Evolutionary conservation across 768 basidiomycete genomes (phyloP).

Genomic region (Paxillus rubicundulus): DNA sequence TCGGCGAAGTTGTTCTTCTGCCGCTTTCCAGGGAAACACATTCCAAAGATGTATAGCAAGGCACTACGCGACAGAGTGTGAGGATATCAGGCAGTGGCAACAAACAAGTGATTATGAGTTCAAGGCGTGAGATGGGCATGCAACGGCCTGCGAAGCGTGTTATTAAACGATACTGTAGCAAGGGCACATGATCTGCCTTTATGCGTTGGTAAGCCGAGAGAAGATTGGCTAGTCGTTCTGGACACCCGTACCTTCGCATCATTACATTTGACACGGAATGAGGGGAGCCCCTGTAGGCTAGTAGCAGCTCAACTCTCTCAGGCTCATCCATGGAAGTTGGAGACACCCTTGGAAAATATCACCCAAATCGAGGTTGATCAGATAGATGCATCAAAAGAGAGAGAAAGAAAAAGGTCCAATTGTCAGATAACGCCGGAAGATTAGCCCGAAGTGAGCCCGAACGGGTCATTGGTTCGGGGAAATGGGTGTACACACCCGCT

Average conservation of each 20-base stretch:
- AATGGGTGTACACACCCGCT: neutral
- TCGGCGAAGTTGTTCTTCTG: constrained; percentile 37
- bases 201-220: constrained; percentile 6
- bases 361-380: constrained; percentile 4
- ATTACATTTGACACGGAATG: neutral
- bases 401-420: neutral
- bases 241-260: neutral
- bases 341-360: neutral
- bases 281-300: neutral
- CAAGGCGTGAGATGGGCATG: constrained; percentile 24
- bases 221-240: neutral
- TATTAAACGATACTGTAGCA: neutral
- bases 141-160: constrained; percentile 10
- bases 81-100: constrained; percentile 5
- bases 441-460: neutral
- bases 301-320: constrained; percentile 5
- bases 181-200: constrained; percentile 17
- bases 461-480: neutral
- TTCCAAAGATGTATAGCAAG: constrained; percentile 12
- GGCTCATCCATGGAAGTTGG: constrained; percentile 5
- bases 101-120: neutral
- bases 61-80: constrained; percentile 1
- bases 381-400: neutral
- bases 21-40: constrained; percentile 41
- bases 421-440: neutral